Conservation (phyloP, 352 stramenopile species). For the Phytophthora quininea region DNA sequence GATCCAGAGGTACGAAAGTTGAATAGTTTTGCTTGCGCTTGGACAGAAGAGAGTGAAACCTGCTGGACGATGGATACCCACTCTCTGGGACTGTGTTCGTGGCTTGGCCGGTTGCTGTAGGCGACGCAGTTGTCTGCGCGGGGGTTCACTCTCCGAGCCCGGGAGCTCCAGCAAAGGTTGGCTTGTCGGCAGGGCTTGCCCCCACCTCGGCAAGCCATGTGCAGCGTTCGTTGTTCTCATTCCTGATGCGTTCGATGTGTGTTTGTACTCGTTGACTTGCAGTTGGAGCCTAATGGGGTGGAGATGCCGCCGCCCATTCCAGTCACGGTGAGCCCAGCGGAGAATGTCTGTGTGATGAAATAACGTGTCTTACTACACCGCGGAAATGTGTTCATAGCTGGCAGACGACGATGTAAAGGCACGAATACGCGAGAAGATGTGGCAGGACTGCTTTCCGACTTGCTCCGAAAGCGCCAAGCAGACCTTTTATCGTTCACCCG, state of each 20-base stretch:
- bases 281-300: constrained; percentile 23
- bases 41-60: constrained; percentile 13
- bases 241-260: constrained; percentile 9
- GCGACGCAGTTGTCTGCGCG: constrained; percentile 41
- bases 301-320: constrained; percentile 21
- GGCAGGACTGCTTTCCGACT: constrained; percentile 82
- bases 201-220: constrained; percentile 25
- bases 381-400: constrained; percentile 20
- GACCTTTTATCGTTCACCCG: constrained; percentile 79
- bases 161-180: constrained; percentile 31
- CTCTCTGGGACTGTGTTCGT: constrained; percentile 28
- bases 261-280: not conserved
- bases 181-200: constrained; percentile 38
- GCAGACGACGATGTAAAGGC: constrained; percentile 48
- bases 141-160: constrained; percentile 34
- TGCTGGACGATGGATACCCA: constrained; percentile 31
- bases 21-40: constrained; percentile 9
- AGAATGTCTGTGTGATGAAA: not conserved
- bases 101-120: constrained; percentile 38
- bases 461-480: constrained; percentile 74
- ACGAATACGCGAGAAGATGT: constrained; percentile 74
- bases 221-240: not conserved
- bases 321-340: constrained; percentile 22
- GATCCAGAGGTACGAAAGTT: constrained; percentile 52
- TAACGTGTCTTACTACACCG: no score